These are phyloP conservation scores for Lecanicillium sp. DNA, from an alignment of 2,329 filamentous ascomycete genomes.

Conservation along the genomic window DNA sequence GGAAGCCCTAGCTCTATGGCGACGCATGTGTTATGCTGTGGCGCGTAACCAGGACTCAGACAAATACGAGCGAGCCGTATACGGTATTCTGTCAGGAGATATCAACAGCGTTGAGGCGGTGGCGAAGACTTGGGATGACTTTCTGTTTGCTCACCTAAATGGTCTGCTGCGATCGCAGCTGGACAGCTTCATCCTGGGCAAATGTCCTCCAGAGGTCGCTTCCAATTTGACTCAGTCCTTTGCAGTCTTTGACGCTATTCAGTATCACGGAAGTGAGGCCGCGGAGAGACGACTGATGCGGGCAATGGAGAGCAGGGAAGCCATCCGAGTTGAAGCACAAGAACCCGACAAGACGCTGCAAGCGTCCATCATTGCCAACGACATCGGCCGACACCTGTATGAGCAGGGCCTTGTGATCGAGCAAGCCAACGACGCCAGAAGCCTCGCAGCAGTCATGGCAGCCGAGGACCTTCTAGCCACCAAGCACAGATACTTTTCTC, in stretches of 20 bases:
- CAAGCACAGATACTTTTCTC: constrained; percentile 43
- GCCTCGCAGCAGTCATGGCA: constrained; percentile 19
- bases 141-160: constrained; percentile 82
- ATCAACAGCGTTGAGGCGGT: constrained; percentile 69
- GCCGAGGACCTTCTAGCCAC: constrained; percentile 29
- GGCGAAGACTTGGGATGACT: constrained; percentile 77
- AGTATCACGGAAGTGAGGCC: constrained; percentile 49
- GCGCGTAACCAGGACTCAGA: constrained; percentile 64
- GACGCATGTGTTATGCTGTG: constrained; percentile 67
- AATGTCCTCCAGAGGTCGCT: constrained; percentile 47
- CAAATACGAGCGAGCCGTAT: constrained; percentile 82
- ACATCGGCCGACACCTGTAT: constrained; percentile 50
- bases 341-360: constrained; percentile 70
- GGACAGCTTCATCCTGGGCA: constrained; percentile 58
- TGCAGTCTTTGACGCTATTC: constrained; percentile 57
- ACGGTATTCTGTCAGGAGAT: constrained; percentile 84
- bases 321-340: constrained; percentile 52
- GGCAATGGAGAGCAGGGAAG: constrained; percentile 50
- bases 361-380: constrained; percentile 64
- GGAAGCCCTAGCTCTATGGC: constrained; percentile 59
- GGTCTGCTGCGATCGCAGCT: constrained; percentile 76
- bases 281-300: constrained; percentile 55
- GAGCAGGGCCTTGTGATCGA: constrained; percentile 46
- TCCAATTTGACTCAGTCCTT: constrained; percentile 53
- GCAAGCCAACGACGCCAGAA: background rate